A percentile compares a stretch with the other conserved stretches of the same genome.
Evolutionary conservation across 1,284 basidiomycete species (phyloP).

Genomic region (Pseudozyma sp.): DNA sequence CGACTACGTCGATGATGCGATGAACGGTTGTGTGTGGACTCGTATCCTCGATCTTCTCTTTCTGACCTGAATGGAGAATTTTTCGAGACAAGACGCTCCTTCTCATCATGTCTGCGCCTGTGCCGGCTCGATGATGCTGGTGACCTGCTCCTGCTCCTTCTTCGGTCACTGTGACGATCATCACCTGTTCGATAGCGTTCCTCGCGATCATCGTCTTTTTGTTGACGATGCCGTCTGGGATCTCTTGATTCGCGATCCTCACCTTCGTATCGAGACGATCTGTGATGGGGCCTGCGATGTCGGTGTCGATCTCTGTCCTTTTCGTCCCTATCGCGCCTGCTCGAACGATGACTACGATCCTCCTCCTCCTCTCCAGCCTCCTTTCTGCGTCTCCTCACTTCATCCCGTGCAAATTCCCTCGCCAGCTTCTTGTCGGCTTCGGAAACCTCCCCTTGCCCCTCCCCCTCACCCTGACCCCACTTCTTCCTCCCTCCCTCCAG

Average conservation of each 20-base stretch:
- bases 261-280: constrained; percentile 10
- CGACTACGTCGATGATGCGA: constrained; percentile 4
- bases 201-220: constrained; percentile 11
- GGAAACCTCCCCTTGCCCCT: constrained; percentile 16
- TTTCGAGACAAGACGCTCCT: constrained; percentile 2
- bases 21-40: background rate
- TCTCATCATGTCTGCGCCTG: constrained; percentile 6
- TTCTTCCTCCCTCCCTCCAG: constrained; percentile 21
- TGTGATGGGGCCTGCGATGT: constrained; percentile 8
- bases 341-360: constrained; percentile 7
- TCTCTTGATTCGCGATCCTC: constrained; percentile 8
- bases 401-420: constrained; percentile 46
- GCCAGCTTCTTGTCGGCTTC: constrained; percentile 55
- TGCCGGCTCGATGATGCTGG: constrained; percentile 14
- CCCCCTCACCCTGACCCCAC: constrained; percentile 22
- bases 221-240: constrained; percentile 17
- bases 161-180: constrained; percentile 3
- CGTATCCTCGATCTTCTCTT: constrained; percentile 1
- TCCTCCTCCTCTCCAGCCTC: constrained; percentile 16
- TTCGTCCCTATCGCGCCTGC: constrained; percentile 13
- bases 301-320: constrained; percentile 13
- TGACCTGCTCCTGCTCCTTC: constrained; percentile 27
- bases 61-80: constrained; percentile 1
- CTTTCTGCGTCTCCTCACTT: constrained; percentile 29
- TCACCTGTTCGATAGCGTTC: constrained; percentile 6